phyloP scores from a whole-genome alignment of 176 grass and related monocot species.

The Canna indica region DNA sequence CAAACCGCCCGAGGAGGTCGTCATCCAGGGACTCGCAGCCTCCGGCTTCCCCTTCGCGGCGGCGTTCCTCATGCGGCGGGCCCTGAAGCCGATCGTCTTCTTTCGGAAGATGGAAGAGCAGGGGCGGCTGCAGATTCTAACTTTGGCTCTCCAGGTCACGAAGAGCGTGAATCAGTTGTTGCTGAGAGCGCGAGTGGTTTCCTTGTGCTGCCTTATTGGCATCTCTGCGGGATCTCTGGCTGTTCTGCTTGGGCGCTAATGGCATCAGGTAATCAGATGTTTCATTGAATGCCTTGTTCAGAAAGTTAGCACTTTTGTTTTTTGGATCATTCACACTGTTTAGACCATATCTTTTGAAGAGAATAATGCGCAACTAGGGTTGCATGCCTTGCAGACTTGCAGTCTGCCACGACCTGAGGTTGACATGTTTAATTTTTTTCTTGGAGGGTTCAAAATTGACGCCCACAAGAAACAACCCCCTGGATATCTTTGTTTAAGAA shows the following conservation, averaged over 20 bases:
- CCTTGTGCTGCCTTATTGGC: constrained; percentile 53
- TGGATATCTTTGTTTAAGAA: no score
- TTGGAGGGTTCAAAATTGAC: no score
- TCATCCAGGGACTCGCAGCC: constrained; percentile 51
- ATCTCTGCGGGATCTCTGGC: constrained; percentile 53
- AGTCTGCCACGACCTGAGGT: no score
- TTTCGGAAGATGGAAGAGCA: constrained; percentile 93
- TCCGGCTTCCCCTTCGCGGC: constrained; percentile 75
- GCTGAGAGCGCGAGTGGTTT: constrained; percentile 53
- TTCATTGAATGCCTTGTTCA: no score
- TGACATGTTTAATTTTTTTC: no score
- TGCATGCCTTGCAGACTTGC: no score
- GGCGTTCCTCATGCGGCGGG: constrained; percentile 64
- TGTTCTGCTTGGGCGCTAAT: constrained; percentile 35
- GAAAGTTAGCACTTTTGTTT: no score
- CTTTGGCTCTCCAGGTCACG: constrained; percentile 58
- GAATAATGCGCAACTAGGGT: no score
- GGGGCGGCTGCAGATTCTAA: constrained; percentile 74
- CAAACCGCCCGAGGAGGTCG: constrained; percentile 35
- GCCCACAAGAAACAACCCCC: no score
- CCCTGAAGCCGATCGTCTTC: constrained; percentile 79
- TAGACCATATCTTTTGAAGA: no score
- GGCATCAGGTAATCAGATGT: not conserved
- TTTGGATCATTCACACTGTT: no score
- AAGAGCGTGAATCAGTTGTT: constrained; percentile 69